phyloP scores from a whole-genome alignment of 345 rosid species.

The Camelina neglecta region DNA sequence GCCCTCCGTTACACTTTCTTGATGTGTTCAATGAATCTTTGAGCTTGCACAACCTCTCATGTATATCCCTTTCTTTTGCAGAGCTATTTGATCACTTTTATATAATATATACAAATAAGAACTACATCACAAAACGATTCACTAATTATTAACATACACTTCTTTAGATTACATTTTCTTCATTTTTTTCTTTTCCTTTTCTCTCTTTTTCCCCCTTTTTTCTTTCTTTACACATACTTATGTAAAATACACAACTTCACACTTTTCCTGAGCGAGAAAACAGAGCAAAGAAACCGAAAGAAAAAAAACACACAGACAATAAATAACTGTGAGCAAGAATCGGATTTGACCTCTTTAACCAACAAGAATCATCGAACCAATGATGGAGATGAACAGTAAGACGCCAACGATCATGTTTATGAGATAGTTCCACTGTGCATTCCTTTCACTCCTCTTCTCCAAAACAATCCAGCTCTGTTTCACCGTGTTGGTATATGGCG shows the following conservation, averaged over 20 bases:
- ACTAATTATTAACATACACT: neutral
- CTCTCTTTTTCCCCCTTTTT: neutral
- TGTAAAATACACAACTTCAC: conserved; percentile 4
- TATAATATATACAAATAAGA: neutral
- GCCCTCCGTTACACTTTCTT: neutral
- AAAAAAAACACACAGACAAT: neutral
- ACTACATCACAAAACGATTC: neutral
- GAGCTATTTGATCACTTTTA: neutral
- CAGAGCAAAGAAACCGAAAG: conserved; percentile 1
- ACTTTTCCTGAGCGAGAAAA: conserved; percentile 21
- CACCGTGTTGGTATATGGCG: neutral
- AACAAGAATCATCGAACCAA: conserved; percentile 29
- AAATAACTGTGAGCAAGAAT: conserved; percentile 13
- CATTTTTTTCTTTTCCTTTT: neutral
- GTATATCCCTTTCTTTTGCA: neutral
- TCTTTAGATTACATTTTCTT: neutral
- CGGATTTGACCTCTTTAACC: conserved; percentile 12
- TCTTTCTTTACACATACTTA: neutral
- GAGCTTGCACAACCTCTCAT: neutral
- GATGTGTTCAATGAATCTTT: neutral
- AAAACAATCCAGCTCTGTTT: conserved; percentile 29
- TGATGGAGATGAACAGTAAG: conserved; percentile 34
- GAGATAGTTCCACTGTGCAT: conserved; percentile 20
- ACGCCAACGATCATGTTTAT: conserved; percentile 36
- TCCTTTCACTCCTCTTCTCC: conserved; percentile 26